Conservation (phyloP, 257 asterid species). For the Solanum virginianum region DNA sequence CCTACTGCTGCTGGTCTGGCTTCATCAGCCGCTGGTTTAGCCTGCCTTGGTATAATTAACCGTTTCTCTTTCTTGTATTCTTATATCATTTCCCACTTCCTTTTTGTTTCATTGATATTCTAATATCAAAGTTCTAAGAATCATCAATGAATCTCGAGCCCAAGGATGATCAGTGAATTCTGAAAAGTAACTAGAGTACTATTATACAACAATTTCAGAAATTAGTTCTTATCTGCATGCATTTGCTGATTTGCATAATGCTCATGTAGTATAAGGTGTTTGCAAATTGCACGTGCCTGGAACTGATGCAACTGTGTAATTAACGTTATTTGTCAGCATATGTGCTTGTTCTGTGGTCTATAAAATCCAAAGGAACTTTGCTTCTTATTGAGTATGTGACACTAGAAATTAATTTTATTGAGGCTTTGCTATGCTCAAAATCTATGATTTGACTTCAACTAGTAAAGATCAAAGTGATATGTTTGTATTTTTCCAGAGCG, state of each 20-base stretch:
- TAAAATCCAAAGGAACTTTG: background rate
- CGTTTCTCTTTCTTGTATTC: background rate
- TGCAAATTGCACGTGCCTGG: background rate
- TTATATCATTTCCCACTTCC: background rate
- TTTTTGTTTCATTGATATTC: background rate
- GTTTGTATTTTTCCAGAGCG: background rate
- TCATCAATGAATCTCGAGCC: background rate
- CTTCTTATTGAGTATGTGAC: background rate
- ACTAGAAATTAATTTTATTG: background rate
- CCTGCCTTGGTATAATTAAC: slow-evolving; percentile 71
- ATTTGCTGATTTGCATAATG: background rate
- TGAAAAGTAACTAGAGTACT: background rate
- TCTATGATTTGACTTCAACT: background rate
- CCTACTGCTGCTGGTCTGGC: slow-evolving; percentile 99
- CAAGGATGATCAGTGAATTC: background rate
- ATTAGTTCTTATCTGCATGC: background rate
- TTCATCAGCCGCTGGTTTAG: slow-evolving; percentile 98
- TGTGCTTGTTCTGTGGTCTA: background rate
- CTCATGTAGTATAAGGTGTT: background rate
- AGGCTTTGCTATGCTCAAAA: background rate
- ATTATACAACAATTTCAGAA: background rate
- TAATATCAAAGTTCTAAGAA: background rate
- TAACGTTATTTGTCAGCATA: background rate
- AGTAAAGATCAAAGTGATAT: background rate
- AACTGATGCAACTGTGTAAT: background rate